A percentile compares a stretch with the other conserved stretches of the same genome.
Conservation (phyloP, 495 filamentous ascomycete species). For the Massariosphaeria phaeospora region DNA sequence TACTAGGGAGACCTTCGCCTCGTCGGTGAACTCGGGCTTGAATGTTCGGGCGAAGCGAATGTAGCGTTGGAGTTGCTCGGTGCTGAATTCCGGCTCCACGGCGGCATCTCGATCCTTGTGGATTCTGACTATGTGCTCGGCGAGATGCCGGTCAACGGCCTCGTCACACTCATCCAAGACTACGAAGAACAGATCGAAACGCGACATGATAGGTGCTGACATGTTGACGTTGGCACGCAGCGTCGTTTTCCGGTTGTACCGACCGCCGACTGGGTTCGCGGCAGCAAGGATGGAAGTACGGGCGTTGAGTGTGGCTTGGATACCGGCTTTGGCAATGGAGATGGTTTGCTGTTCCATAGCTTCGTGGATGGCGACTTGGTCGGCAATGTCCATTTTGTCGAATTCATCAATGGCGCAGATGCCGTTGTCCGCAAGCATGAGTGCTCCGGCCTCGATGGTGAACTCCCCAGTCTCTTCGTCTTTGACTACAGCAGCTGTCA, state of each 20-base stretch:
- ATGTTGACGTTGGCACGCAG: constrained; percentile 96
- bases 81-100: constrained; percentile 86
- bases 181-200: constrained; percentile 99
- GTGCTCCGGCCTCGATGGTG: constrained; percentile 95
- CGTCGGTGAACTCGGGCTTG: constrained; percentile 83
- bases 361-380: constrained; percentile 99
- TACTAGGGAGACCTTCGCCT: constrained; percentile 79
- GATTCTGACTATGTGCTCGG: constrained; percentile 89
- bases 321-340: constrained; percentile 97
- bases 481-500: constrained; percentile 95
- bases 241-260: constrained; percentile 94
- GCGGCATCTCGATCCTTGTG: constrained; percentile 89
- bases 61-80: constrained; percentile 94
- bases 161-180: constrained; percentile 97
- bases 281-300: constrained; percentile 92
- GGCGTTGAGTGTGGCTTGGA: constrained; percentile 96
- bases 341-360: constrained; percentile 99
- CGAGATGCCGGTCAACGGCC: constrained; percentile 78
- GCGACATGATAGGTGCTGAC: constrained; percentile 96
- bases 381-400: constrained; percentile 97
- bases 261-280: constrained; percentile 90
- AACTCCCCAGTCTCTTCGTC: constrained; percentile 98
- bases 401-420: constrained; percentile 99
- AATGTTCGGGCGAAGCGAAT: constrained; percentile 96
- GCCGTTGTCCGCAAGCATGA: constrained; percentile 96